Base-by-base conservation (phyloP, 1,284 basidiomycete species). In the Hemileia vastatrix region DNA sequence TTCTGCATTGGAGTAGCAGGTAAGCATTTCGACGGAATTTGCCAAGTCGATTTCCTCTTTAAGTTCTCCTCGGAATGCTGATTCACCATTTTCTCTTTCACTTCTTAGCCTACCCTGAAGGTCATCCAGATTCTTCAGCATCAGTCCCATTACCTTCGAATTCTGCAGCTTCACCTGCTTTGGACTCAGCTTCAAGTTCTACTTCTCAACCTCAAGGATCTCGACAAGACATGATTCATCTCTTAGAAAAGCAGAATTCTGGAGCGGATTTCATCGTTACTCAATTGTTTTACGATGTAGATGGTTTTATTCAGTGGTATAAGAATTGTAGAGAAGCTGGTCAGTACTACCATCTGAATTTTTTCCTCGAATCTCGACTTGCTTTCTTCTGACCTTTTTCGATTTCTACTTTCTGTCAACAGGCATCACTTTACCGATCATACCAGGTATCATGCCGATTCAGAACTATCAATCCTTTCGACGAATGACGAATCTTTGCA, bases 361-460 rank as follows among this genome's bases (percentile, higher is more conserved):
- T n/a, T n/a, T n/a, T n/a, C n/a, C n/a, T n/a, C n/a, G n/a, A n/a
- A n/a, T n/a, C n/a, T n/a, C n/a, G n/a, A n/a, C n/a, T n/a, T n/a
- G n/a, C n/a, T n/a, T n/a, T n/a, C n/a, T n/a, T n/a, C n/a, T n/a
- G n/a, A n/a, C n/a, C n/a, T n/a, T n/a, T n/a, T n/a, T n/a, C n/a
- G 4, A 65, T 6, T 48, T 71, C 66, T 43, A 72, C 45, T 13
- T 43, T 24, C 3, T 9, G 15, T 32, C 40, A 11, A 59, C 69
- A 88, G 94, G 93, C 32, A 93, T 99, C 72, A 83, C 79, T 1
- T 83, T 93, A 11, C 93, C 94, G 1, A 86, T 98, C 69, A 86
- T 98, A 60, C 92, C 95, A 1, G 91, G 93, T 4, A 84, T 98
- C 65, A 97, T 98, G 93, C 95, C 95, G 0, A 90, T 99, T 64